phyloP scores from a whole-genome alignment of 495 filamentous ascomycete species.

The Amniculicola lignicola region DNA sequence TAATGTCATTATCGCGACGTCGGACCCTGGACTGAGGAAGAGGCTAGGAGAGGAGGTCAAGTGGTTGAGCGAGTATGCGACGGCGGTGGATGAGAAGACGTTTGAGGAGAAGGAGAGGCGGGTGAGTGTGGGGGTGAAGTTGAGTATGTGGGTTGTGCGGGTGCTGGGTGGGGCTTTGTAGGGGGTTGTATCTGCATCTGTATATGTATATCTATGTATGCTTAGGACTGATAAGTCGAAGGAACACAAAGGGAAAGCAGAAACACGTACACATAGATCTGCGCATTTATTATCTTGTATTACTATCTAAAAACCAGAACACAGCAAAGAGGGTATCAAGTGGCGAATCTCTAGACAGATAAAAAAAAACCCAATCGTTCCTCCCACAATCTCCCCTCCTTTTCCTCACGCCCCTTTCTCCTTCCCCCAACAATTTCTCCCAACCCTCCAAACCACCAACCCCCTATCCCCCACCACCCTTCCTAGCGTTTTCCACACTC shows the following conservation, averaged over 20 bases:
- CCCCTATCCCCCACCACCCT: slow-evolving; percentile 79
- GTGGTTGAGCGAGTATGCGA: slow-evolving; percentile 72
- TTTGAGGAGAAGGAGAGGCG: slow-evolving; percentile 74
- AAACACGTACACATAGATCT: too few species aligned
- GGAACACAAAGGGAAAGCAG: too few species aligned
- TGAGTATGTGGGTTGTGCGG: slow-evolving; percentile 79
- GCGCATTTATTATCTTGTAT: too few species aligned
- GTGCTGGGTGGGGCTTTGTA: slow-evolving; percentile 47
- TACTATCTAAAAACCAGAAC: too few species aligned
- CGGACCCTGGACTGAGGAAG: slow-evolving; percentile 67
- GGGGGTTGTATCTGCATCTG: too few species aligned
- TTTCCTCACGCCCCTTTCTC: not conserved
- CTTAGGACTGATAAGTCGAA: too few species aligned
- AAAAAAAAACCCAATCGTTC: not conserved
- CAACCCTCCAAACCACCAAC: slow-evolving; percentile 72
- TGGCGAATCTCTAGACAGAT: slow-evolving; percentile 3
- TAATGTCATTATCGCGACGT: slow-evolving; percentile 79
- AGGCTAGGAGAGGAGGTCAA: slow-evolving; percentile 72
- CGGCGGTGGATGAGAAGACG: slow-evolving; percentile 64
- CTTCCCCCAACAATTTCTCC: slow-evolving; percentile 31
- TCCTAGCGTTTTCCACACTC: slow-evolving; percentile 67
- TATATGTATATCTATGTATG: too few species aligned
- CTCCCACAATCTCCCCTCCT: not conserved
- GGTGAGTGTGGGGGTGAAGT: slow-evolving; percentile 77
- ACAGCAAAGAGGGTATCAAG: slow-evolving; percentile 23